These are phyloP conservation scores for Linum usitatissimum DNA, from an alignment of 345 rosid species.

Conservation along the genomic window DNA sequence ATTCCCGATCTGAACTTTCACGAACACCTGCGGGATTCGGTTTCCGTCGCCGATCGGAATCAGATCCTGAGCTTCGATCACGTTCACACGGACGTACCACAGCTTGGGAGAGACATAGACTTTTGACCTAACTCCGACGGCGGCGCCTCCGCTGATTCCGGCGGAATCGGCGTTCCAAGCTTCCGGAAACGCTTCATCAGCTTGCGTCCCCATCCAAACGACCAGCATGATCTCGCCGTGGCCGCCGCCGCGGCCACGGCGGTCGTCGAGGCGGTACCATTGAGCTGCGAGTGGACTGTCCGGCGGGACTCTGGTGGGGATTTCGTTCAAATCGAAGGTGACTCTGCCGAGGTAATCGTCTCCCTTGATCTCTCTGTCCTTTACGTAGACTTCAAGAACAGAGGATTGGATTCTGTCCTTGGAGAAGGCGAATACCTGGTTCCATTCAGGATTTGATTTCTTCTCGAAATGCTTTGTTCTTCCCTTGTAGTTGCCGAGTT, in stretches of 20 bases:
- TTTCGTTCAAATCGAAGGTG: constrained; percentile 61
- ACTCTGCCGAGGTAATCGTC: constrained; percentile 73
- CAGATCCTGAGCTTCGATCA: constrained; percentile 85
- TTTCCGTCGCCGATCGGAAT: constrained; percentile 42
- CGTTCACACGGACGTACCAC: constrained; percentile 74
- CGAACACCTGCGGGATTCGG: constrained; percentile 60
- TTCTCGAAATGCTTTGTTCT: constrained; percentile 63
- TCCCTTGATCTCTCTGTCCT: constrained; percentile 55
- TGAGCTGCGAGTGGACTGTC: constrained; percentile 90
- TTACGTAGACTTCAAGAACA: constrained; percentile 52
- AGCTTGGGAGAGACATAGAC: constrained; percentile 80
- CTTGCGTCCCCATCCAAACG: constrained; percentile 93
- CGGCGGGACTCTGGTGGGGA: constrained; percentile 93
- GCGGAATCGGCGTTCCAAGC: constrained; percentile 81
- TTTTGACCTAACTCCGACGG: constrained; percentile 51
- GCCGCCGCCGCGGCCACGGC: too few species aligned
- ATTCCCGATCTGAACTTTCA: constrained; percentile 67
- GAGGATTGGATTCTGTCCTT: constrained; percentile 81
- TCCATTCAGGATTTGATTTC: constrained; percentile 80
- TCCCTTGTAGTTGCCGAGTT: constrained; percentile 89
- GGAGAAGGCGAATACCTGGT: constrained; percentile 80
- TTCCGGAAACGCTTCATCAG: constrained; percentile 82
- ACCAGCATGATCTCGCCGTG: constrained; percentile 83
- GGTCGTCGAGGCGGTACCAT: constrained; percentile 70
- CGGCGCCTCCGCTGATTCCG: constrained; percentile 55